These are phyloP conservation scores for Streptanthus diversifolius DNA, from an alignment of 345 rosid genomes.

Conservation along the genomic window DNA sequence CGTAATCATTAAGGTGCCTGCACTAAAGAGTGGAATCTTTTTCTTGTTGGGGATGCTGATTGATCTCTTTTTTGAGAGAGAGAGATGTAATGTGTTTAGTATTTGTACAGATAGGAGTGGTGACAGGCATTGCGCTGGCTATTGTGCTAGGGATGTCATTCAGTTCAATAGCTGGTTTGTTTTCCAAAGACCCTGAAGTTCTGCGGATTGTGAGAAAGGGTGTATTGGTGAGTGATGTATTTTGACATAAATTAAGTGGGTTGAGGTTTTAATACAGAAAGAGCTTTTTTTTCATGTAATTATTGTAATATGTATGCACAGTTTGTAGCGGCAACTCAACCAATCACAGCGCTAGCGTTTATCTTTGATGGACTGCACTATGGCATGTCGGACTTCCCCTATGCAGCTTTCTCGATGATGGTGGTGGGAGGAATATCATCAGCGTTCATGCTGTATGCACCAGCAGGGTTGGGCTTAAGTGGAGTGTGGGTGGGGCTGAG, in stretches of 20 bases:
- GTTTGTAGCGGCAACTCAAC: slow-evolving; percentile 91
- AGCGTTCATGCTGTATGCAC: slow-evolving; percentile 56
- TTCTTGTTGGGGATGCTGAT: background rate
- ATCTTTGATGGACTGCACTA: slow-evolving; percentile 92
- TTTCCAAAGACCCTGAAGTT: slow-evolving; percentile 74
- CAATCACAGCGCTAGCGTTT: slow-evolving; percentile 82
- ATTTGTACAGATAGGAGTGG: slow-evolving; percentile 65
- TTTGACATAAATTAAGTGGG: background rate
- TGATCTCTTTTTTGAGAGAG: background rate
- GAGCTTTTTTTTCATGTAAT: background rate
- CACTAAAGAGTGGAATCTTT: background rate
- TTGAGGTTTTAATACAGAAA: background rate
- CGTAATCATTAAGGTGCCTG: background rate
- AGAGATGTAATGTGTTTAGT: slow-evolving; percentile 7
- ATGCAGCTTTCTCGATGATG: slow-evolving; percentile 91
- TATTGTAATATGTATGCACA: slow-evolving; percentile 24
- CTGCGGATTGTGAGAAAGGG: slow-evolving; percentile 71
- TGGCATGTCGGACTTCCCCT: slow-evolving; percentile 89
- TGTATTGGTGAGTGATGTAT: slow-evolving; percentile 52
- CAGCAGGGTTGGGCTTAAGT: slow-evolving; percentile 54
- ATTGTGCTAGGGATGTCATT: slow-evolving; percentile 64
- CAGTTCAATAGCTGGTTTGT: slow-evolving; percentile 61
- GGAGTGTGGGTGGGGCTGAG: slow-evolving; percentile 95
- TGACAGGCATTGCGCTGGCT: slow-evolving; percentile 67
- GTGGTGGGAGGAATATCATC: slow-evolving; percentile 67